phyloP scores from a whole-genome alignment of 106 monocot species.

The Gastrodia elata region DNA sequence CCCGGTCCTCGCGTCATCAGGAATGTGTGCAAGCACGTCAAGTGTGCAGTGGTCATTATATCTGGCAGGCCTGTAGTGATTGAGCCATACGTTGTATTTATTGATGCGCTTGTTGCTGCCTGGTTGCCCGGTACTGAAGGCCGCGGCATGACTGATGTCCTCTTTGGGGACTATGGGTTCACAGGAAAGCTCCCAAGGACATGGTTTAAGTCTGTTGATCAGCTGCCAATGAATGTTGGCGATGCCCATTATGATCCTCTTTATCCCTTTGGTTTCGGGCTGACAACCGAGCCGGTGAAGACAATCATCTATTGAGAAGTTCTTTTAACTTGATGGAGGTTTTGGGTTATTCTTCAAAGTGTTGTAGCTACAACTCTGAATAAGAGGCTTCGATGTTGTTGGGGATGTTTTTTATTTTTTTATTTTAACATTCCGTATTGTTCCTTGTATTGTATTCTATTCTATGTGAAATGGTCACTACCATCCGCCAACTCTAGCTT shows the following conservation, averaged over 20 bases:
- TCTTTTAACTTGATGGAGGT: too few relatives aligned
- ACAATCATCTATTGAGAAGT: background rate
- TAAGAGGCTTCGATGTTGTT: too few relatives aligned
- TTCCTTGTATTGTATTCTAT: too few relatives aligned
- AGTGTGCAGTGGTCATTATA: slow-evolving; percentile 56
- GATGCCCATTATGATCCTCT: slow-evolving; percentile 51
- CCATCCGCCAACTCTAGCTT: too few relatives aligned
- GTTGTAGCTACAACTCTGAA: too few relatives aligned
- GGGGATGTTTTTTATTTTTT: too few relatives aligned
- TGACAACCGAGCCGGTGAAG: slow-evolving; percentile 32
- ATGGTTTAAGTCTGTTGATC: slow-evolving; percentile 53
- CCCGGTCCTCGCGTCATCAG: slow-evolving; percentile 40
- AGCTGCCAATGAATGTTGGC: slow-evolving; percentile 62
- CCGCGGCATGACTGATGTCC: slow-evolving; percentile 47
- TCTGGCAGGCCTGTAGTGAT: slow-evolving; percentile 66
- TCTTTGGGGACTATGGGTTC: slow-evolving; percentile 51
- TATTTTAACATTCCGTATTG: too few relatives aligned
- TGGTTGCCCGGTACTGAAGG: slow-evolving; percentile 77
- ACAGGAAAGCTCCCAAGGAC: slow-evolving; percentile 48
- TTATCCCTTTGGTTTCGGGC: slow-evolving; percentile 56
- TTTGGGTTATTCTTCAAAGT: too few relatives aligned
- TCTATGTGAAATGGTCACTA: too few relatives aligned
- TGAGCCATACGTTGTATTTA: slow-evolving; percentile 31
- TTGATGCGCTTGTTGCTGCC: slow-evolving; percentile 65
- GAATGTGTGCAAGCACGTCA: slow-evolving; percentile 34